Conservation (phyloP, 306 rosid genomes). For the Prunus armeniaca region DNA sequence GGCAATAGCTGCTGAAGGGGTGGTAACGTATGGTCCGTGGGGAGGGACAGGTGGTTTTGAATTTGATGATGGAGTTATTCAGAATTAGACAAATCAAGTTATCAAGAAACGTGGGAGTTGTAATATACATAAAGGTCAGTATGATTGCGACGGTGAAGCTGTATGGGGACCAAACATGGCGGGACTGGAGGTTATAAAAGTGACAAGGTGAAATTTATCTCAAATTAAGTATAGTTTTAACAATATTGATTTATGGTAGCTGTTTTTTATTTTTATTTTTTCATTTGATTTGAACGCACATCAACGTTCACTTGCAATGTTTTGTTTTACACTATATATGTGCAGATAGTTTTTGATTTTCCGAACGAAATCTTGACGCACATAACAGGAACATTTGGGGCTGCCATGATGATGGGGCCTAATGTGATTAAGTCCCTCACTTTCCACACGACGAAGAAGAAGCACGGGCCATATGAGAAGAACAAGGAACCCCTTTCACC, state of each 20-base stretch:
- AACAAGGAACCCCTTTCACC: constrained; percentile 62
- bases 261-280: background rate
- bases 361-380: constrained; percentile 84
- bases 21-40: constrained; percentile 76
- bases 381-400: constrained; percentile 67
- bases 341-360: constrained; percentile 71
- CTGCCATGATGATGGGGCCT: constrained; percentile 82
- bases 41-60: constrained; percentile 68
- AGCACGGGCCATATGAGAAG: constrained; percentile 83
- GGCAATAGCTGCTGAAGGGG: constrained; percentile 49
- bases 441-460: constrained; percentile 61
- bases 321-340: background rate
- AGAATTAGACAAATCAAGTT: constrained; percentile 64
- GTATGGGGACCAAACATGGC: constrained; percentile 75
- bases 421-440: constrained; percentile 64
- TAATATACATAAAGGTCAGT: constrained; percentile 57
- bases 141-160: constrained; percentile 61
- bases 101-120: constrained; percentile 67
- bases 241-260: background rate
- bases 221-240: background rate
- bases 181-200: constrained; percentile 78
- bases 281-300: too few relatives aligned
- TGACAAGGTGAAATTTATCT: constrained; percentile 58
- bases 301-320: background rate
- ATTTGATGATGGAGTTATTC: constrained; percentile 73